phyloP scores from a whole-genome alignment of 129 eudicot genomes.

The Centaurea solstitialis region DNA sequence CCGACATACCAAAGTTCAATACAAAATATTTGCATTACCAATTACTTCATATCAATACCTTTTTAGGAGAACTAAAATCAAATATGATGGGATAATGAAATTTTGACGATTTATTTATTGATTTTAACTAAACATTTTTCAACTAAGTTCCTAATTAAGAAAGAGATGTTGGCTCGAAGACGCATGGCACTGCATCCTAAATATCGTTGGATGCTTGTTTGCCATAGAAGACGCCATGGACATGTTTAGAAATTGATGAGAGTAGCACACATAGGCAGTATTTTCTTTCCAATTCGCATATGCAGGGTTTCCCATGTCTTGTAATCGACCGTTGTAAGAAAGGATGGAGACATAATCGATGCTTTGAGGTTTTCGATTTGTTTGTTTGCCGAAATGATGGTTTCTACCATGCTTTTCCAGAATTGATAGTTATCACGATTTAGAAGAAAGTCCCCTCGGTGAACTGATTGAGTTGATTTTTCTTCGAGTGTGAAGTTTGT shows the following conservation, averaged over 20 bases:
- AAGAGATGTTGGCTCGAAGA: neutral
- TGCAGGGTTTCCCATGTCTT: neutral
- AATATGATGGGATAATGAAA: neutral
- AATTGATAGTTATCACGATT: neutral
- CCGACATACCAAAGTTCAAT: neutral
- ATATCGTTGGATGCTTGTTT: neutral
- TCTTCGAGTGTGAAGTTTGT: neutral
- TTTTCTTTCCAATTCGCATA: neutral
- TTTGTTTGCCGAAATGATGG: neutral
- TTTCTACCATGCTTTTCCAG: neutral
- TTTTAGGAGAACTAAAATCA: neutral
- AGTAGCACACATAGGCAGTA: neutral
- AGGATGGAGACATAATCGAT: neutral
- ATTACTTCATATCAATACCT: neutral
- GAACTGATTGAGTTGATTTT: neutral
- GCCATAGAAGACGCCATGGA: neutral
- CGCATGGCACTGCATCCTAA: neutral
- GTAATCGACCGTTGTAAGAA: neutral
- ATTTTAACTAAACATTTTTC: neutral
- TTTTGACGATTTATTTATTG: neutral
- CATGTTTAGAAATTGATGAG: neutral
- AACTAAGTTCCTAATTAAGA: neutral
- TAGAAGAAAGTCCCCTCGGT: neutral
- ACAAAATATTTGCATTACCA: neutral
- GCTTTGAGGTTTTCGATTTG: neutral